Base-by-base conservation (phyloP, 2,329 filamentous ascomycete species). In the Pseudogymnoascus sp. region DNA sequence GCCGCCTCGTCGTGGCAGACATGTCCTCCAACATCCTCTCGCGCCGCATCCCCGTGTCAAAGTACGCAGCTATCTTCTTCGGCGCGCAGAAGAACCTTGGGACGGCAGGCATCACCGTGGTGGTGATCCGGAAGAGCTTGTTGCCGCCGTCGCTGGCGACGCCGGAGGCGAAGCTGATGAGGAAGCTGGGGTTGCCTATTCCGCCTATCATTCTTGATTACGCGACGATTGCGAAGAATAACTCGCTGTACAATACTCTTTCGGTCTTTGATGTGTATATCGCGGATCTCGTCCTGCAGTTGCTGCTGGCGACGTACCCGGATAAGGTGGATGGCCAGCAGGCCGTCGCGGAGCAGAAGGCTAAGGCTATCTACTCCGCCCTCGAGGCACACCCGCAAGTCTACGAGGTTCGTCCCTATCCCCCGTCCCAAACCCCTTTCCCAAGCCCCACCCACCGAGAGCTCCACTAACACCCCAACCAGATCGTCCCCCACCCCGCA, bases 71-170 rank as follows among this genome's bases (percentile, higher is more conserved):
- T 68, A 89, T 97, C 73, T 97, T 97, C 78, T 96, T 92, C 66
- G 92, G 93, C 57, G 92, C 93, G 0, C 93, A 97, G 75, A 97
- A 97, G 84, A 97, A 97, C 77, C 82, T 97, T 10, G 93, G 93
- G 28, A 85, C 84, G 2, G 87, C 93, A 1, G 93, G 93, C 65
- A 84, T 97, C 65, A 95, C 93, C 5, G 89, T 96, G 28, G 88
- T 89, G 13, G 87, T 97, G 60, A 81, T 97, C 71, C 88, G 88
- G 74, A 96, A 96, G 79, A 85, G 79, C 67, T 80, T 97, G 31
- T 82, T 97, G 1, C 84, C 90, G 11, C 89, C 89, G 3, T 76
- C 79, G 31, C 80, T 81, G 2, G 77, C 83, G 6, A 86, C 90
- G 69, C 89, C 91, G 2, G 80, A 87, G 7, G 79, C 89, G 1